These are phyloP conservation scores for Myxozyma vanderwaltii DNA, from an alignment of 805 yeast genomes.

Conservation along the genomic window DNA sequence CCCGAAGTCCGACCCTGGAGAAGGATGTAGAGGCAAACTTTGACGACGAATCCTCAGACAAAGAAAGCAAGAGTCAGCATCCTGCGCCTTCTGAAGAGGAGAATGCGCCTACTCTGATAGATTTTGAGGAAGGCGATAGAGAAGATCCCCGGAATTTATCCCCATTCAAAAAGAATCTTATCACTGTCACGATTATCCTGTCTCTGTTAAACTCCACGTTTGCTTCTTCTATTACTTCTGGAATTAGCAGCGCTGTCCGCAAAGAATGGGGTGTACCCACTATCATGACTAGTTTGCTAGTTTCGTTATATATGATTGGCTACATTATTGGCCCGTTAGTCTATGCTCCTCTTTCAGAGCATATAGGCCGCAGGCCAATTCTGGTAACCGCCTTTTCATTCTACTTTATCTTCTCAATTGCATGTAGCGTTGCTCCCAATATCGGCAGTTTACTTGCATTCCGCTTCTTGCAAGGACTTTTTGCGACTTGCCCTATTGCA, in stretches of 20 bases:
- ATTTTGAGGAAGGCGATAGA: conserved; percentile 28
- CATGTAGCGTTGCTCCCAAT: conserved; percentile 59
- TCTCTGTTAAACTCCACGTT: conserved; percentile 23
- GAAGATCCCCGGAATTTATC: conserved; percentile 27
- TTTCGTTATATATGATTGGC: conserved; percentile 67
- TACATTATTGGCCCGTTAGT: conserved; percentile 81
- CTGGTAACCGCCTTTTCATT: conserved; percentile 52
- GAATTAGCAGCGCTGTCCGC: conserved; percentile 40
- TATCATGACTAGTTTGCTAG: conserved; percentile 51
- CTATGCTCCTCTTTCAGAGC: conserved; percentile 86
- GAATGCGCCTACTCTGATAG: conserved; percentile 21
- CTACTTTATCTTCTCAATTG: conserved; percentile 53
- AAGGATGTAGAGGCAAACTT: not conserved
- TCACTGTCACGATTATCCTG: conserved; percentile 4
- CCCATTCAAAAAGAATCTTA: conserved; percentile 6
- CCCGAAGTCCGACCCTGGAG: not conserved
- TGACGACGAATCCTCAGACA: not conserved
- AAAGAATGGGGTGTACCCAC: conserved; percentile 50
- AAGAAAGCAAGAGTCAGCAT: not conserved
- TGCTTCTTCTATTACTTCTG: conserved; percentile 31
- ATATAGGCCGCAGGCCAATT: conserved; percentile 56
- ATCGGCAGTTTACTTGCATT: conserved; percentile 56
- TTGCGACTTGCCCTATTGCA: conserved; percentile 58
- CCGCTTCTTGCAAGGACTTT: conserved; percentile 56
- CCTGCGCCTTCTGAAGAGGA: conserved; percentile 4